Conservation (phyloP, 2,329 filamentous ascomycete species). For the Coleophoma cylindrospora region DNA sequence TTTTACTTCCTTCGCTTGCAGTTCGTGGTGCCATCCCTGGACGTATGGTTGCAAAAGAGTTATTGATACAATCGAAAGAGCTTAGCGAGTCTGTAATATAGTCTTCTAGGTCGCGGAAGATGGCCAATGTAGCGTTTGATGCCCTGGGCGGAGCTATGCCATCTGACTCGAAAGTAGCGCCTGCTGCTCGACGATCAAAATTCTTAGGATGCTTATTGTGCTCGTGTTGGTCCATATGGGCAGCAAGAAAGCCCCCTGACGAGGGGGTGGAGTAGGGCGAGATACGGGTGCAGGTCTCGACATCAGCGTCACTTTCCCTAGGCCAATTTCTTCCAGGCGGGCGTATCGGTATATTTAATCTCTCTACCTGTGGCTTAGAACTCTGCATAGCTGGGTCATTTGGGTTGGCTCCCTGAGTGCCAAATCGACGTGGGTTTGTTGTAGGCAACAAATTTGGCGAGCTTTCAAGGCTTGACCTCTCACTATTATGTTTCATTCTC, state of each 20-base stretch:
- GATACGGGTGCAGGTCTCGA: background rate
- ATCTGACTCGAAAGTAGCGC: too few relatives aligned
- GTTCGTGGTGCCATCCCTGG: constrained; percentile 24
- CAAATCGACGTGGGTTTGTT: too few relatives aligned
- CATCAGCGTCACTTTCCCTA: too few relatives aligned
- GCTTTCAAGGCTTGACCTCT: too few relatives aligned
- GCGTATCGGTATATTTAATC: too few relatives aligned
- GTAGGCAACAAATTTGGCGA: too few relatives aligned
- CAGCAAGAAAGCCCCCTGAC: too few relatives aligned
- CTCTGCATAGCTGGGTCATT: too few relatives aligned
- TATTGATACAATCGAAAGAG: constrained; percentile 68
- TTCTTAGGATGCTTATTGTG: background rate
- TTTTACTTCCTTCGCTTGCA: constrained; percentile 21
- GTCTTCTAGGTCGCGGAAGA: constrained; percentile 75
- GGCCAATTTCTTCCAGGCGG: too few relatives aligned
- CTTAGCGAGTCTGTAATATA: constrained; percentile 68
- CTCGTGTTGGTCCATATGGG: background rate
- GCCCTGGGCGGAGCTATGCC: too few relatives aligned
- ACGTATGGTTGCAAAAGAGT: constrained; percentile 61
- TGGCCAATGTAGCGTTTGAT: constrained; percentile 36
- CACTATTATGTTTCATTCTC: constrained; percentile 27
- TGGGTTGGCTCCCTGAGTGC: too few relatives aligned
- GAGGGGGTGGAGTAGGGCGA: constrained; percentile 14
- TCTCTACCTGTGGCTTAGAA: too few relatives aligned
- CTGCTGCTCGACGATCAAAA: background rate